Evolutionary conservation across 164 flowering plant genomes (phyloP).

Genomic region (Hamamelis virginiana): DNA sequence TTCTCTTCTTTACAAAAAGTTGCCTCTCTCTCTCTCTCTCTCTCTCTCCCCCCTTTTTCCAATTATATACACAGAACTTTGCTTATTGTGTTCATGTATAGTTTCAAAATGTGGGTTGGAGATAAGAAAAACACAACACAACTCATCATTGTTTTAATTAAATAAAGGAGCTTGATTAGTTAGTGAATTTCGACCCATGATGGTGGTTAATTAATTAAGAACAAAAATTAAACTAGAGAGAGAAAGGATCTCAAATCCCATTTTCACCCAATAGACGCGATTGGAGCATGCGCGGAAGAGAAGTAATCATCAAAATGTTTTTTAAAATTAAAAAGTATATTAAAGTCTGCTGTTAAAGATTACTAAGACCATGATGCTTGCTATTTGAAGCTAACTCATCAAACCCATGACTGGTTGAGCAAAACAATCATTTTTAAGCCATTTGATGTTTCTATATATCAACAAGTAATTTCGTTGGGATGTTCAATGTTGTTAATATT

Average conservation of each 20-base stretch:
- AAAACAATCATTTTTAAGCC: no score
- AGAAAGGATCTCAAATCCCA: constrained; percentile 3
- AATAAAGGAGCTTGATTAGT: no score
- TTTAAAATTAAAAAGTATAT: neutral
- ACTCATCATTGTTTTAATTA: constrained; percentile 9
- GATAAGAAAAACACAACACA: constrained; percentile 2
- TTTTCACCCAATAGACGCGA: constrained; percentile 9
- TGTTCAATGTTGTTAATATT: no score
- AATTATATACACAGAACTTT: neutral
- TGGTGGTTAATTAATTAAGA: neutral
- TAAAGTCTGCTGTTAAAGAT: constrained; percentile 21
- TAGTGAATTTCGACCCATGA: neutral
- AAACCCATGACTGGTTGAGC: no score
- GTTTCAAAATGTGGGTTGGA: neutral
- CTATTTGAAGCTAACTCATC: constrained; percentile 11
- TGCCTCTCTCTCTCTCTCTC: constrained; percentile 1
- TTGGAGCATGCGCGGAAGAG: constrained; percentile 22
- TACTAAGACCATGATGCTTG: constrained; percentile 22
- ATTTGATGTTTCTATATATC: no score
- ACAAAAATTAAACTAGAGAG: neutral
- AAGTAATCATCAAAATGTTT: constrained; percentile 14
- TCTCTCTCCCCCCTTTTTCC: neutral
- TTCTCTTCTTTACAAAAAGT: constrained; percentile 27
- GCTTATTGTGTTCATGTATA: neutral
- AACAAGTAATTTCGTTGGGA: no score